phyloP scores from a whole-genome alignment of 2,329 filamentous ascomycete species.

The Plenodomus lindquistii region DNA sequence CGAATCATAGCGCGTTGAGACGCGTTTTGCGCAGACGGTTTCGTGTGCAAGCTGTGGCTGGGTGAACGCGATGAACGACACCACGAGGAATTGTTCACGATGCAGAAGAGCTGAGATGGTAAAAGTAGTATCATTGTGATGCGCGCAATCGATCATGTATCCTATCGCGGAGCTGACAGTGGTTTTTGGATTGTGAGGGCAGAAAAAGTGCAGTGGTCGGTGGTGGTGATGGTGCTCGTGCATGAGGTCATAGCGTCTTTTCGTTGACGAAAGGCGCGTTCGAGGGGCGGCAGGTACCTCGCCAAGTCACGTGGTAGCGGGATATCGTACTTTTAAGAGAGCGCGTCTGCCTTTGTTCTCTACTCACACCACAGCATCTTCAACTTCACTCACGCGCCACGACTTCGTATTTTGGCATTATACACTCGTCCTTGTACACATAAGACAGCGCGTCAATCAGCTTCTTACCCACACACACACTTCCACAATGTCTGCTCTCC shows the following conservation, averaged over 20 bases:
- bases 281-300: conserved; percentile 11
- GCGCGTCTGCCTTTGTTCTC: conserved; percentile 19
- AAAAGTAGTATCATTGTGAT: conserved; percentile 23
- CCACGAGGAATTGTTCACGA: conserved; percentile 6
- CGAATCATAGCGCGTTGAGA: conserved; percentile 39
- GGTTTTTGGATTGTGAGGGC: neutral
- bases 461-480: conserved; percentile 9
- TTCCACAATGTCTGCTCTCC: conserved; percentile 73
- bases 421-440: conserved; percentile 15
- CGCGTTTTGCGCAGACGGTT: conserved; percentile 36
- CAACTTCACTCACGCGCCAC: conserved; percentile 18
- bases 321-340: conserved; percentile 27
- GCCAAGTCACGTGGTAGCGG: conserved; percentile 28
- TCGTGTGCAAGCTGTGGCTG: conserved; percentile 31
- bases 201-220: conserved; percentile 8
- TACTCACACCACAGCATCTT: conserved; percentile 29
- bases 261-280: conserved; percentile 20
- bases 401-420: conserved; percentile 22
- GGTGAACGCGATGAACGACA: conserved; percentile 18
- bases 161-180: too few species aligned
- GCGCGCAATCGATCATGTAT: conserved; percentile 1
- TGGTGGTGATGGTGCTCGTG: conserved; percentile 9
- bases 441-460: conserved; percentile 9
- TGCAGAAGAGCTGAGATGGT: neutral
- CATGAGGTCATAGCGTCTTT: conserved; percentile 36